phyloP scores from a whole-genome alignment of 805 yeast species.

The Candida maesae region DNA sequence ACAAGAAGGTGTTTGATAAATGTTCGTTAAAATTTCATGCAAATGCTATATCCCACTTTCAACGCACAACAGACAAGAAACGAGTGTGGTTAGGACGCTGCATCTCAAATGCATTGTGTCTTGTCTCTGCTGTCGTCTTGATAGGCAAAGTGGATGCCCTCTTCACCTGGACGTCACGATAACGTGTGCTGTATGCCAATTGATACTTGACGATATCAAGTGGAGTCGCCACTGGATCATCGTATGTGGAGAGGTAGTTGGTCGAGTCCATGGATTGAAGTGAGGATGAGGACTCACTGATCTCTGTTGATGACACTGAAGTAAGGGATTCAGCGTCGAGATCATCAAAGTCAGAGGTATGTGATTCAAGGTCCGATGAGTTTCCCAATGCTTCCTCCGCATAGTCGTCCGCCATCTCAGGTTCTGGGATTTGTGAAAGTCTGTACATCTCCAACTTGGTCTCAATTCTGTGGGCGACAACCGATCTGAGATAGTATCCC shows the following conservation, averaged over 20 bases:
- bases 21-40: no score
- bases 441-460: slow-evolving; percentile 20
- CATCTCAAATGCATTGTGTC: slow-evolving; percentile 3
- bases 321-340: slow-evolving; percentile 18
- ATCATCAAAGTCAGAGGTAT: slow-evolving; percentile 5
- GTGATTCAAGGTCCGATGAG: slow-evolving; percentile 7
- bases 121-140: neutral
- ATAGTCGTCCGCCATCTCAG: slow-evolving; percentile 9
- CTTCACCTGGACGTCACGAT: slow-evolving; percentile 13
- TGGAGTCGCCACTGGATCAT: slow-evolving; percentile 9
- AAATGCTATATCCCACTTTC: neutral
- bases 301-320: slow-evolving; percentile 16
- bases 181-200: slow-evolving; percentile 10
- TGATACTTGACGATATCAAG: slow-evolving; percentile 15
- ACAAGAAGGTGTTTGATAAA: neutral
- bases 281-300: slow-evolving; percentile 8
- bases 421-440: slow-evolving; percentile 16
- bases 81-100: slow-evolving; percentile 9
- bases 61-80: slow-evolving; percentile 12
- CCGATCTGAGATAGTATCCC: slow-evolving; percentile 17
- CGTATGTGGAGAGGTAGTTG: slow-evolving; percentile 12
- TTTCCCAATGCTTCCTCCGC: slow-evolving; percentile 12
- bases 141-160: slow-evolving; percentile 20
- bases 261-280: slow-evolving; percentile 9
- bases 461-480: slow-evolving; percentile 24